A percentile compares a stretch with the other conserved stretches of the same genome.
Conservation (phyloP, 768 basidiomycete genomes). For the Hygrophoropsis aurantiaca region DNA sequence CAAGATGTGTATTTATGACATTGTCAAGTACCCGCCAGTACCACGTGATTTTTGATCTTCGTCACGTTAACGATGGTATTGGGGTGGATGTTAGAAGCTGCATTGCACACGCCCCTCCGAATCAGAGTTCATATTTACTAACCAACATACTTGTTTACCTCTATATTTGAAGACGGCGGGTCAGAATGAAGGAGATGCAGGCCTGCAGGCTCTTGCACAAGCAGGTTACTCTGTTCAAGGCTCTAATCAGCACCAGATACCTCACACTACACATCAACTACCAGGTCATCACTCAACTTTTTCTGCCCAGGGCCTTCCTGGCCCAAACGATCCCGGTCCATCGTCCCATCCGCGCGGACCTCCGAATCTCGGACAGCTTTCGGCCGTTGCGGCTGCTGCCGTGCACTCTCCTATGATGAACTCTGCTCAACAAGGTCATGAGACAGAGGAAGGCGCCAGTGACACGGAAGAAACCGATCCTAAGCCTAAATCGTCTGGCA, state of each 20-base stretch:
- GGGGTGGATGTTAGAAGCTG: constrained; percentile 16
- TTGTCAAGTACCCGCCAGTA: constrained; percentile 8
- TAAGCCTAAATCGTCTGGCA: constrained; percentile 22
- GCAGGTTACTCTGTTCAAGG: constrained; percentile 30
- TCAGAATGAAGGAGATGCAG: constrained; percentile 59
- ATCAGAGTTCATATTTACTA: not conserved
- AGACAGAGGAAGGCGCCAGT: constrained; percentile 18
- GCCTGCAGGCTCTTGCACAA: constrained; percentile 55
- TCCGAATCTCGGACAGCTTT: constrained; percentile 60
- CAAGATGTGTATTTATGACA: constrained; percentile 6
- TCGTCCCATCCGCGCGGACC: constrained; percentile 71
- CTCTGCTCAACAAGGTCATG: constrained; percentile 14
- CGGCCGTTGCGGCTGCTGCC: constrained; percentile 42
- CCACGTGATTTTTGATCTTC: constrained; percentile 24
- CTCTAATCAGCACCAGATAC: constrained; percentile 30
- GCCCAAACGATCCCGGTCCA: constrained; percentile 67
- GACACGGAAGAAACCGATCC: constrained; percentile 29
- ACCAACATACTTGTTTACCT: not conserved
- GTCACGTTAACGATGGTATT: constrained; percentile 36
- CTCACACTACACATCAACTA: constrained; percentile 19
- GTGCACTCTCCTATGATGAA: constrained; percentile 38
- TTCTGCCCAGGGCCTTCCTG: constrained; percentile 41
- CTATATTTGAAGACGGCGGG: constrained; percentile 35
- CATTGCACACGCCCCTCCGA: constrained; percentile 5
- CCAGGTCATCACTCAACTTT: constrained; percentile 43